Conservation (phyloP, 2,329 filamentous ascomycete genomes). For the Exophiala aquamarina region DNA sequence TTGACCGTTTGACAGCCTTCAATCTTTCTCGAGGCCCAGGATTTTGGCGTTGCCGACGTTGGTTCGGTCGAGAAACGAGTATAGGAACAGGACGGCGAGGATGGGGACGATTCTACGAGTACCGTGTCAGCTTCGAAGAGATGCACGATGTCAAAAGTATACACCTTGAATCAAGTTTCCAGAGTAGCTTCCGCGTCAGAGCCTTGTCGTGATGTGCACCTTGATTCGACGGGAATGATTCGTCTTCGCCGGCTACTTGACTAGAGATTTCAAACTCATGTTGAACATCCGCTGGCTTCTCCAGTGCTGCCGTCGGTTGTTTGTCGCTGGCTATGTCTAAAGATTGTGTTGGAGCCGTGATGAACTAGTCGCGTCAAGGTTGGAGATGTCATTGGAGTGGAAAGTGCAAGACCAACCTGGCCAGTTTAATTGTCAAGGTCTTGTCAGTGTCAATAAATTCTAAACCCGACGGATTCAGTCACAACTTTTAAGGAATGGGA, state of each 20-base stretch:
- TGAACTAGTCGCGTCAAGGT: too few species aligned
- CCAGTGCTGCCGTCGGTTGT: not conserved
- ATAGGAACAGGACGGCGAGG: slow-evolving; percentile 65
- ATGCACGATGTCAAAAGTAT: not conserved
- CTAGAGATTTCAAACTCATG: not conserved
- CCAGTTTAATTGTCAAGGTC: too few species aligned
- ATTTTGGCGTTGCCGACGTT: slow-evolving; percentile 77
- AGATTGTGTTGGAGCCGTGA: too few species aligned
- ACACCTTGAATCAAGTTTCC: slow-evolving; percentile 56
- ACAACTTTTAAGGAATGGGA: too few species aligned
- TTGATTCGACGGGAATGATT: not conserved
- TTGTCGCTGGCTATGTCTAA: too few species aligned
- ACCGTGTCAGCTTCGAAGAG: slow-evolving; percentile 6
- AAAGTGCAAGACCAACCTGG: too few species aligned
- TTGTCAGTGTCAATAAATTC: too few species aligned
- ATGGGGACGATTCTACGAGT: slow-evolving; percentile 66
- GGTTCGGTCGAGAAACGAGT: slow-evolving; percentile 50
- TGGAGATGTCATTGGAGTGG: too few species aligned
- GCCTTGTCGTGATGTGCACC: slow-evolving; percentile 16
- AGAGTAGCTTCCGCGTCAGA: slow-evolving; percentile 47
- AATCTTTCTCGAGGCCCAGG: slow-evolving; percentile 64
- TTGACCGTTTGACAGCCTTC: slow-evolving; percentile 56
- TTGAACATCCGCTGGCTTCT: not conserved
- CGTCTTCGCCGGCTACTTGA: not conserved
- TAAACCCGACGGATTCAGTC: too few species aligned